phyloP scores from a whole-genome alignment of 305 asterid species.

The Fraxinus baroniana region DNA sequence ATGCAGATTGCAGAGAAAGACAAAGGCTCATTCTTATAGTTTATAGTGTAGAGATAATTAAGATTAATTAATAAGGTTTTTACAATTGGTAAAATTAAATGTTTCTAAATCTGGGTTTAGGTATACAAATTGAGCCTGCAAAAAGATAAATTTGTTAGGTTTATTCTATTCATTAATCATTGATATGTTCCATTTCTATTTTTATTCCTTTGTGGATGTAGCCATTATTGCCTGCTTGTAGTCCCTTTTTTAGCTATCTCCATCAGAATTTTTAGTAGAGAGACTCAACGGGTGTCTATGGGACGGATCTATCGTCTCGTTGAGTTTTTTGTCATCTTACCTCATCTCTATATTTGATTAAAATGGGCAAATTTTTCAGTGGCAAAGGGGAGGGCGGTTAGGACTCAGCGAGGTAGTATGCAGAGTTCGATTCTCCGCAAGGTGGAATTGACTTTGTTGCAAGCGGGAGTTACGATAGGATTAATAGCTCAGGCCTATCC shows the following conservation, averaged over 20 bases:
- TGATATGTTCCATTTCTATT: neutral
- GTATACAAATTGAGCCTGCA: neutral
- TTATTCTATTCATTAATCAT: neutral
- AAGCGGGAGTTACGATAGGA: too few relatives aligned
- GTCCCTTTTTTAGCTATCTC: neutral
- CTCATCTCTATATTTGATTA: too few relatives aligned
- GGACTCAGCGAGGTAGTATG: too few relatives aligned
- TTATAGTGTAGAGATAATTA: neutral
- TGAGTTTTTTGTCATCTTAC: too few relatives aligned
- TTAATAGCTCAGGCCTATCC: too few relatives aligned
- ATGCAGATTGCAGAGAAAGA: conserved; percentile 17
- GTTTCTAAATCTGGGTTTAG: neutral
- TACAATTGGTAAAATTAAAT: neutral
- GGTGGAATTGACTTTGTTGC: too few relatives aligned
- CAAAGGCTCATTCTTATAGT: conserved; percentile 17
- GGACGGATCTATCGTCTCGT: too few relatives aligned
- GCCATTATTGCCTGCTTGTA: neutral
- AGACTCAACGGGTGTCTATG: too few relatives aligned
- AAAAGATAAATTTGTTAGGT: neutral
- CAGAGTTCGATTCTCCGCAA: too few relatives aligned
- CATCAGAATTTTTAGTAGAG: neutral
- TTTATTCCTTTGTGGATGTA: neutral
- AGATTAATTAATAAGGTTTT: conserved; percentile 2
- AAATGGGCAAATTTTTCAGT: too few relatives aligned
- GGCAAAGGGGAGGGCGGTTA: too few relatives aligned